Conservation (phyloP, 305 asterid species). For the Fraxinus paxiana region DNA sequence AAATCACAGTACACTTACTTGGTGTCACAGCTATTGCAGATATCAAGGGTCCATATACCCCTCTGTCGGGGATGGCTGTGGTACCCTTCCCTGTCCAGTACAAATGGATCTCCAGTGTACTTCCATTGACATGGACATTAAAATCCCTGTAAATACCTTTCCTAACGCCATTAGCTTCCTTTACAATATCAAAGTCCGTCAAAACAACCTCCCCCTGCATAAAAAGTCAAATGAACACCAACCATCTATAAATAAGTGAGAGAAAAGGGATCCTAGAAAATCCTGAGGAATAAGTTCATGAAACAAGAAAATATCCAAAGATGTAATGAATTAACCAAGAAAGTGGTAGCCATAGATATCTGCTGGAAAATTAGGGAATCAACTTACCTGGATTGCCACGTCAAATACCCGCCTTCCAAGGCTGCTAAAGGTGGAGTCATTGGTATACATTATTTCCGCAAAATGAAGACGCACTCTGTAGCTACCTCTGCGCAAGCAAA, state of each 20-base stretch:
- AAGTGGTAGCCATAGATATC: background rate
- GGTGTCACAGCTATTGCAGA: conserved; percentile 86
- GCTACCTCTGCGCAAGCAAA: conserved; percentile 69
- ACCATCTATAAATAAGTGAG: background rate
- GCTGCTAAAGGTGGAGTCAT: conserved; percentile 52
- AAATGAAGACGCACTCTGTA: conserved; percentile 81
- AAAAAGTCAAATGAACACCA: conserved; percentile 15
- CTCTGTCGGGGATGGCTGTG: conserved; percentile 72
- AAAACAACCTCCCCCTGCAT: conserved; percentile 68
- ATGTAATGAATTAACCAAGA: background rate
- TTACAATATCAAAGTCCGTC: conserved; percentile 55
- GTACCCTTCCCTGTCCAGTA: conserved; percentile 96
- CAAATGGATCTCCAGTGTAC: conserved; percentile 84
- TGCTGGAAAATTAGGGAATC: background rate
- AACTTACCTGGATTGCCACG: conserved; percentile 76
- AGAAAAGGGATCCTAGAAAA: background rate
- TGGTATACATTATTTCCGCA: conserved; percentile 69
- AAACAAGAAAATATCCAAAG: background rate
- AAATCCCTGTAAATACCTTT: conserved; percentile 48
- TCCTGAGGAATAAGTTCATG: background rate
- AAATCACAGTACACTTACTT: conserved; percentile 41
- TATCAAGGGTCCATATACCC: conserved; percentile 87
- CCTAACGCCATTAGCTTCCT: conserved; percentile 61
- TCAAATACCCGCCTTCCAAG: conserved; percentile 78
- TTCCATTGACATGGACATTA: conserved; percentile 44